Evolutionary conservation across 2,329 filamentous ascomycete genomes (phyloP).

Genomic region (Neonectria punicea): DNA sequence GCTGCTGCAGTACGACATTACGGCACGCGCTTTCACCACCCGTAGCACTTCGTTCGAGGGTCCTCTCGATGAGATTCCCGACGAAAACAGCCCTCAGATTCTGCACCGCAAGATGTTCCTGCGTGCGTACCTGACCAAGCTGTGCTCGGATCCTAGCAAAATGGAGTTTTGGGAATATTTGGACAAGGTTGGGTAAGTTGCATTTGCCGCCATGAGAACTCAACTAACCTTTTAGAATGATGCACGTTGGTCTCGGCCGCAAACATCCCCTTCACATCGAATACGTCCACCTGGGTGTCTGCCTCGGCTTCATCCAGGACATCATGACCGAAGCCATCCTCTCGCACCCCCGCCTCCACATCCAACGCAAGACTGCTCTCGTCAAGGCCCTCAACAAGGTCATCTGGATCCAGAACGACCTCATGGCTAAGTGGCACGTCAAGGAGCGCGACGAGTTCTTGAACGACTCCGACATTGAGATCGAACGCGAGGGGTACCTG

Average conservation of each 20-base stretch:
- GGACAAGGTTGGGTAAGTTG: slow-evolving; percentile 78
- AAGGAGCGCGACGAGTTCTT: slow-evolving; percentile 72
- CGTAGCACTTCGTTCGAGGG: slow-evolving; percentile 72
- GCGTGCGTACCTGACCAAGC: slow-evolving; percentile 77
- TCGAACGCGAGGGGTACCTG: slow-evolving; percentile 72
- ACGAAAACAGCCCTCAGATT: slow-evolving; percentile 79
- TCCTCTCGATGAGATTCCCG: slow-evolving; percentile 70
- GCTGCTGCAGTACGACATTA: slow-evolving; percentile 83
- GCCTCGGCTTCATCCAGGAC: slow-evolving; percentile 80
- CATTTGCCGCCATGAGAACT: neutral
- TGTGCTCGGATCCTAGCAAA: slow-evolving; percentile 78
- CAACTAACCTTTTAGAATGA: slow-evolving; percentile 61
- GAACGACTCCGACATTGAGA: slow-evolving; percentile 57
- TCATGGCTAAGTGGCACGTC: slow-evolving; percentile 86
- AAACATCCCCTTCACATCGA: slow-evolving; percentile 80
- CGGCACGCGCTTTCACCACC: slow-evolving; percentile 78
- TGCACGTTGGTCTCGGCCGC: slow-evolving; percentile 82
- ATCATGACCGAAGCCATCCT: slow-evolving; percentile 81
- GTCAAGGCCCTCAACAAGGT: slow-evolving; percentile 83
- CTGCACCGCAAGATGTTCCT: slow-evolving; percentile 81
- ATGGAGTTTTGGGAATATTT: slow-evolving; percentile 87
- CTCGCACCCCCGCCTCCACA: slow-evolving; percentile 72
- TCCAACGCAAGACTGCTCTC: slow-evolving; percentile 76
- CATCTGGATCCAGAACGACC: slow-evolving; percentile 88
- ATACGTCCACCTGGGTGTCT: slow-evolving; percentile 80